A percentile compares a stretch with the other conserved stretches of the same genome.
Conservation (phyloP, 805 yeast genomes). For the Suhomyces sp. region DNA sequence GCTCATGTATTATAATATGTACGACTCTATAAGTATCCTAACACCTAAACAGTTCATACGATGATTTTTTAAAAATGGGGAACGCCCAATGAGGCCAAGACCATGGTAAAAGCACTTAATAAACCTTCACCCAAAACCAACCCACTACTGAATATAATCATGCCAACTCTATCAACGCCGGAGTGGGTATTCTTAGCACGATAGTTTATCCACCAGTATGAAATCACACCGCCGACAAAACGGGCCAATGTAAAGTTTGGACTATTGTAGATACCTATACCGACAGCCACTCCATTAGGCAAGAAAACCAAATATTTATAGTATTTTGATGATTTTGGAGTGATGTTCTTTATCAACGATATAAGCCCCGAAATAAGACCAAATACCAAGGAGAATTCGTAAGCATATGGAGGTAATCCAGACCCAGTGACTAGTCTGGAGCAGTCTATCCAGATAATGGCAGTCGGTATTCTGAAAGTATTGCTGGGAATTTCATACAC, state of each 20-base stretch:
- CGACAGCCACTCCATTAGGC: constrained; percentile 96
- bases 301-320: constrained; percentile 51
- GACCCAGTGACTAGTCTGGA: constrained; percentile 88
- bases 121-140: constrained; percentile 92
- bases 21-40: neutral
- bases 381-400: constrained; percentile 54
- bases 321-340: constrained; percentile 41
- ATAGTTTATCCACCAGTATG: constrained; percentile 52
- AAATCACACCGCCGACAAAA: constrained; percentile 79
- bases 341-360: constrained; percentile 57
- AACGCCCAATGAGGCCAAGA: constrained; percentile 61
- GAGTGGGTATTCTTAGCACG: constrained; percentile 27
- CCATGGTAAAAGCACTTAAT: constrained; percentile 77
- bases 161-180: constrained; percentile 50
- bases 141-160: constrained; percentile 90
- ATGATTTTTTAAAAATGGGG: constrained; percentile 1
- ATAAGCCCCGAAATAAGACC: constrained; percentile 69
- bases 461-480: constrained; percentile 87
- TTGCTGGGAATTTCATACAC: constrained; percentile 85
- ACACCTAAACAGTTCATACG: neutral
- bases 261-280: constrained; percentile 90
- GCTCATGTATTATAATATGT: neutral
- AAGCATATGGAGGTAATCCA: constrained; percentile 81
- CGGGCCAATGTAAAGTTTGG: constrained; percentile 94
- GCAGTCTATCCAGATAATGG: constrained; percentile 95